A percentile compares a stretch with the other conserved stretches of the same genome.
These are phyloP conservation scores for Fusarium sp. DNA, from an alignment of 2,329 filamentous ascomycete species.

Conservation along the genomic window DNA sequence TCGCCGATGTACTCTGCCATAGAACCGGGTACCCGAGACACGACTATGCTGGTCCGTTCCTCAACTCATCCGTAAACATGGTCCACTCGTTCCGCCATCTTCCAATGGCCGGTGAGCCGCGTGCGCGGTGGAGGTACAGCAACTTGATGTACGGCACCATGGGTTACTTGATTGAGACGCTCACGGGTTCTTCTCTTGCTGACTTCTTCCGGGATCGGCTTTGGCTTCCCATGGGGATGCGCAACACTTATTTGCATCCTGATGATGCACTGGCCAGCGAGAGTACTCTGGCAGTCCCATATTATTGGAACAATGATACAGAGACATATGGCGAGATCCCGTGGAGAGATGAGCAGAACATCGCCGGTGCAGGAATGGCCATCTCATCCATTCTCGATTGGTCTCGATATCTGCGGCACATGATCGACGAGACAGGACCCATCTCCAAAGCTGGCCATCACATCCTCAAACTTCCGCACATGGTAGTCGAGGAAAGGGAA, in stretches of 20 bases:
- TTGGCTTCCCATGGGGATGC: constrained; percentile 56
- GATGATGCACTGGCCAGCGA: constrained; percentile 30
- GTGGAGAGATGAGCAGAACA: constrained; percentile 18
- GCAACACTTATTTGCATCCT: constrained; percentile 47
- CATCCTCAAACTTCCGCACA: constrained; percentile 40
- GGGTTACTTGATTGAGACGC: constrained; percentile 52
- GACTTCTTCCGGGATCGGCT: constrained; percentile 51
- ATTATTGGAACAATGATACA: constrained; percentile 49
- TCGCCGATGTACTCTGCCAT: constrained; percentile 61
- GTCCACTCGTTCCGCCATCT: constrained; percentile 54
- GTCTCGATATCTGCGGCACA: constrained; percentile 46
- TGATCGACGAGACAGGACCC: constrained; percentile 44
- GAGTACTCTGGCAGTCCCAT: constrained; percentile 49
- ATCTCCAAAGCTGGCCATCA: constrained; percentile 41
- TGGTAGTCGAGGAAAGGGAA: constrained; percentile 24
- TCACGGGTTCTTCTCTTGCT: constrained; percentile 48
- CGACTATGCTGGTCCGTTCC: constrained; percentile 40
- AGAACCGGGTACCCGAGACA: constrained; percentile 57
- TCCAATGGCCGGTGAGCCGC: constrained; percentile 53
- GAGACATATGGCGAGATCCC: constrained; percentile 40
- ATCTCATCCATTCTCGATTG: constrained; percentile 52
- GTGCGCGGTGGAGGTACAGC: constrained; percentile 55
- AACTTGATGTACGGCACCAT: constrained; percentile 58
- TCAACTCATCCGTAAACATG: constrained; percentile 30
- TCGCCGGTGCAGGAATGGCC: constrained; percentile 51